Conservation (phyloP, 2,329 filamentous ascomycete genomes). For the Aspergillus chevalieri region DNA sequence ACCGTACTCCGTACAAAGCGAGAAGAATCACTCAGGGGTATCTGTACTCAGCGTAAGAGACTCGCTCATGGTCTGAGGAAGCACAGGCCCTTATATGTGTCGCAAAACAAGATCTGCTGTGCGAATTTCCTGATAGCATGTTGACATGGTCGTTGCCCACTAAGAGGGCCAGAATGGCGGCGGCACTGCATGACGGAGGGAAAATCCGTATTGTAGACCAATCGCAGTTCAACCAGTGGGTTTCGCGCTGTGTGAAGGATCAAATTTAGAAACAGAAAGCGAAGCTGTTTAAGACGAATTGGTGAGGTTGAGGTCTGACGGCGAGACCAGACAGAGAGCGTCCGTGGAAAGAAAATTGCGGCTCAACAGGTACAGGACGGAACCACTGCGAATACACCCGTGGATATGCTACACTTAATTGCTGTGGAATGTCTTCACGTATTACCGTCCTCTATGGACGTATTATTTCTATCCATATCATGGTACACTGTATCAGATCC, state of each 20-base stretch:
- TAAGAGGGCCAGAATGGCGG: neutral
- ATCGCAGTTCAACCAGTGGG: neutral
- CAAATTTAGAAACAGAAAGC: neutral
- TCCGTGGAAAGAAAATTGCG: neutral
- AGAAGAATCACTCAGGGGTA: too few relatives aligned
- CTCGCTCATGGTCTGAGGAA: too few relatives aligned
- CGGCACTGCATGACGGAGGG: neutral
- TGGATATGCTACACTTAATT: neutral
- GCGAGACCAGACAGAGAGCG: slow-evolving; percentile 13
- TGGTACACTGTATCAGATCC: slow-evolving; percentile 13
- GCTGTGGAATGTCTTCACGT: too few relatives aligned
- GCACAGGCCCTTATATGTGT: neutral
- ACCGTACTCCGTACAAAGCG: too few relatives aligned
- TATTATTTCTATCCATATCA: slow-evolving; percentile 15
- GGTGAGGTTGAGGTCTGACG: slow-evolving; percentile 1
- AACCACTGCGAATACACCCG: neutral
- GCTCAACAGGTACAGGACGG: neutral
- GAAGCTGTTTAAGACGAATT: neutral
- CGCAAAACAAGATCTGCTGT: neutral
- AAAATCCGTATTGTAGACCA: neutral
- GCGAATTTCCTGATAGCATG: neutral
- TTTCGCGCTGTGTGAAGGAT: neutral
- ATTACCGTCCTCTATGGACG: slow-evolving; percentile 5
- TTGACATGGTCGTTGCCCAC: neutral
- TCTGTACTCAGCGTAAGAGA: too few relatives aligned